Evolutionary conservation across 2,329 filamentous ascomycete species (phyloP), one percentile per base, ranked within the genome.

Genomic region (Penicillium crustosum): DNA sequence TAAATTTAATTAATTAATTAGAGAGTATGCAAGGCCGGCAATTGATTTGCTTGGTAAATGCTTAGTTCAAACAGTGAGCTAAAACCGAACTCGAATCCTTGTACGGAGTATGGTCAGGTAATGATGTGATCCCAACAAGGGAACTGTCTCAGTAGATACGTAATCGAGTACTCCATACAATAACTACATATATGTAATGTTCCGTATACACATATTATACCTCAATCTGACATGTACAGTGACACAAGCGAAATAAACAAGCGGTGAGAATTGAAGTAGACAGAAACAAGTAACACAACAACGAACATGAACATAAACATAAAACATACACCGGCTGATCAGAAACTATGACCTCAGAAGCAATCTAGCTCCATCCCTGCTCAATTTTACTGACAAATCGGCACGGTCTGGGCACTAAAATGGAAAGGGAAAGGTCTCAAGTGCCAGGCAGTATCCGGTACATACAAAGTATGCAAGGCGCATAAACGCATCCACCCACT

Each of bases 201-300:
- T 31, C 29, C 29, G 7, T 10, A 47, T 47, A 47, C 29, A 48
- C 29, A 48, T 17, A 12, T 31, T 43, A 21, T 33, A 13, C 19
- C 27, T 41, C 42, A 17, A 49, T 41, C 43, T 49, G 52, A 54
- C 43, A 49, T 8, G 43, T 49, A 36, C 19, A 13, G 43, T 54
- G 43, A 49, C 25, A 54, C 43, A 48, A 39, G 23, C 23, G 7
- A 38, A 1, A 4, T 19, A 7, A 53, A 53, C 35, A 36, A 53
- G 51, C 51, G 51, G 51, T 53, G 42, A 53, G 25, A 7, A 33
- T 8, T 10, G 2, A 19, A 10, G 13, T 41, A 27, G 4, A 43
- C n/a, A 38, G n/a, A 36, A 27, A 36, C 21, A 35, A 29, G 12
- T 6, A 23, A 41, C 7, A 21, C 8, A 31, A 42, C n/a, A 1